Percentiles rank a stretch among this genome's conserved stretches.
Conservation (phyloP, 1,284 basidiomycete genomes). For the Rugosomyces carneus region DNA sequence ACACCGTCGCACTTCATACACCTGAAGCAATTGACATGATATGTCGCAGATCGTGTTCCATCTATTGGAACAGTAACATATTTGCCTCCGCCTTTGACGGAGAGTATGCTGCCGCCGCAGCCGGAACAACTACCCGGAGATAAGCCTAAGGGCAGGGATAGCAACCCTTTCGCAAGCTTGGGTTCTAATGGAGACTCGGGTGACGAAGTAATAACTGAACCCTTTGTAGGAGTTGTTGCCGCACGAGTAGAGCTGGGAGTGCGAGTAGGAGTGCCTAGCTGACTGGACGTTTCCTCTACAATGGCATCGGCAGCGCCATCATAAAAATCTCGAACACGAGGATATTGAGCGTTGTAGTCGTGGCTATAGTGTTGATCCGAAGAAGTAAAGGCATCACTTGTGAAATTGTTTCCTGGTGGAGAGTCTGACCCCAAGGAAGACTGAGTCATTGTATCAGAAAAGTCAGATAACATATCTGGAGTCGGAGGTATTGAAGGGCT, state of each 20-base stretch:
- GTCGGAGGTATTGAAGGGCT: slow-evolving; percentile 36
- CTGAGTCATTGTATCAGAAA: slow-evolving; percentile 50
- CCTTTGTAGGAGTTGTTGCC: slow-evolving; percentile 12
- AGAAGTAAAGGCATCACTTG: slow-evolving; percentile 23
- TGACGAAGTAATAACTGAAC: neutral
- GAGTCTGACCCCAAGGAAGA: slow-evolving; percentile 51
- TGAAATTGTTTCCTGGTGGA: slow-evolving; percentile 32
- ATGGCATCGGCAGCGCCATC: slow-evolving; percentile 22
- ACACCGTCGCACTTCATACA: slow-evolving; percentile 58
- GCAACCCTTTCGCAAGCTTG: neutral
- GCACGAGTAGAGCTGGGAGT: slow-evolving; percentile 20
- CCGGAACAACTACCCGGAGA: slow-evolving; percentile 40
- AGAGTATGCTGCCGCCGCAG: slow-evolving; percentile 55
- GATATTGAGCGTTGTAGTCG: slow-evolving; percentile 18
- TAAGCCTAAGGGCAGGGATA: slow-evolving; percentile 9
- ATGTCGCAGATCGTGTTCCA: slow-evolving; percentile 44
- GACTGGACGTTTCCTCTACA: slow-evolving; percentile 27
- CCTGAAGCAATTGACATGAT: slow-evolving; percentile 69
- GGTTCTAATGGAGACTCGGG: slow-evolving; percentile 1
- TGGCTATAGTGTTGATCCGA: slow-evolving; percentile 15
- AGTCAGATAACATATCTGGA: slow-evolving; percentile 57
- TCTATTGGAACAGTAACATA: slow-evolving; percentile 67
- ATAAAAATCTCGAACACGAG: slow-evolving; percentile 21
- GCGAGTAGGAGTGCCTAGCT: slow-evolving; percentile 25
- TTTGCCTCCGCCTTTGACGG: slow-evolving; percentile 35